Evolutionary conservation across 805 yeast genomes (phyloP).

Genomic region (Myxozyma neotropica): DNA sequence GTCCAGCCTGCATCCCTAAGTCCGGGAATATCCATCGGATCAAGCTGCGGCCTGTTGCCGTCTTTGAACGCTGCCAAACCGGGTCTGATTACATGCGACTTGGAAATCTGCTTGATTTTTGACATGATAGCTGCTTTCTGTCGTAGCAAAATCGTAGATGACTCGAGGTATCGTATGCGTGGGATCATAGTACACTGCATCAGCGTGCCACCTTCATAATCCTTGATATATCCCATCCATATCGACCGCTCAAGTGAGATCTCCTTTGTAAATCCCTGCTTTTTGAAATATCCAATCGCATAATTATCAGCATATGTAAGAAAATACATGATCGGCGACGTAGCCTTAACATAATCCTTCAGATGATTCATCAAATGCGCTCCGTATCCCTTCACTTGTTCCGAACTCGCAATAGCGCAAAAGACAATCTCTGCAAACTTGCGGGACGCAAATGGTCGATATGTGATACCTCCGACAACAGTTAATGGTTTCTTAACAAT

Average conservation of each 20-base stretch:
- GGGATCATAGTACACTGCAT: constrained; percentile 98
- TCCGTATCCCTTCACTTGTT: constrained; percentile 98
- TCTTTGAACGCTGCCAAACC: constrained; percentile 72
- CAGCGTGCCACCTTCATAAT: constrained; percentile 97
- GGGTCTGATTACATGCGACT: constrained; percentile 76
- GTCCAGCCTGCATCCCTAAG: constrained; percentile 95
- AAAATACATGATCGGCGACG: constrained; percentile 82
- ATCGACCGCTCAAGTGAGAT: constrained; percentile 78
- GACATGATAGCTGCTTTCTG: constrained; percentile 90
- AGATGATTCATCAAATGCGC: constrained; percentile 98
- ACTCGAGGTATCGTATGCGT: constrained; percentile 81
- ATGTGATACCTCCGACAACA: constrained; percentile 97
- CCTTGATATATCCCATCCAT: constrained; percentile 99
- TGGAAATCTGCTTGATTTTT: constrained; percentile 76
- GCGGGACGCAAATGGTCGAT: constrained; percentile 86
- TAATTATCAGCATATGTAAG: constrained; percentile 97
- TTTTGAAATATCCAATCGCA: constrained; percentile 97
- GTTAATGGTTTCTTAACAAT: constrained; percentile 90
- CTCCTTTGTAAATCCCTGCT: constrained; percentile 97
- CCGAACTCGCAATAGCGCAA: constrained; percentile 96
- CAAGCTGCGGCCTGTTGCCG: constrained; percentile 46
- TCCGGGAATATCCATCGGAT: constrained; percentile 87
- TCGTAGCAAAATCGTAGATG: constrained; percentile 76
- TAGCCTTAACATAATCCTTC: constrained; percentile 89
- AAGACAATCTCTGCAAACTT: constrained; percentile 97